phyloP scores from a whole-genome alignment of 78 protist genomes.

The Fonticula alba region DNA sequence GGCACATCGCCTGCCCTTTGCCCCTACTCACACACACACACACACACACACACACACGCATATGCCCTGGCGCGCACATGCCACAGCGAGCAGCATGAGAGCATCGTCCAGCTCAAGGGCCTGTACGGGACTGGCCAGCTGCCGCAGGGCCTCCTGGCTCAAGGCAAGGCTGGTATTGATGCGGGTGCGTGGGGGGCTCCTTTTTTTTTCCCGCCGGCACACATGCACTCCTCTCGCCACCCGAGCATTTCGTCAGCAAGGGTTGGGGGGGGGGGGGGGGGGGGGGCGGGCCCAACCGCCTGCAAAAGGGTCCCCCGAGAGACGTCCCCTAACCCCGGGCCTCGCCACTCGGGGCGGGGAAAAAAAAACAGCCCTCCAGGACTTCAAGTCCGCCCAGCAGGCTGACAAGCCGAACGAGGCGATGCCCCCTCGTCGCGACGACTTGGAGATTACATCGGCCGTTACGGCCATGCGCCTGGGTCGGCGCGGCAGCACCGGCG shows the following conservation, averaged over 20 bases:
- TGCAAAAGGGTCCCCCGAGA: not conserved
- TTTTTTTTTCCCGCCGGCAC: not conserved
- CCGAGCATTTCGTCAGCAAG: not conserved
- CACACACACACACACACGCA: not conserved
- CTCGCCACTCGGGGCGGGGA: not conserved
- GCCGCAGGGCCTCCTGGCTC: conserved; percentile 60
- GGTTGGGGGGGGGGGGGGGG: not conserved
- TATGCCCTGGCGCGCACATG: not conserved
- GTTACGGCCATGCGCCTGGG: too few species aligned
- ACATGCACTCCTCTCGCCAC: not conserved
- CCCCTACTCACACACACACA: too few species aligned
- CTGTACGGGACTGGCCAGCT: conserved; percentile 41
- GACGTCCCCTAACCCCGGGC: not conserved
- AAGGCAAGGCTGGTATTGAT: conserved; percentile 47
- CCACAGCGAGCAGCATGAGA: conserved; percentile 69
- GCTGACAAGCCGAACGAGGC: conserved; percentile 25
- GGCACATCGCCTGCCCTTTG: not conserved
- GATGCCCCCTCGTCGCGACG: conserved; percentile 9
- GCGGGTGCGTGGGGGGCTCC: conserved; percentile 10
- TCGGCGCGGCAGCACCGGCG: too few species aligned
- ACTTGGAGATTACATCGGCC: too few species aligned
- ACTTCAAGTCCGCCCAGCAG: conserved; percentile 34
- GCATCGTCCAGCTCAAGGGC: conserved; percentile 65
- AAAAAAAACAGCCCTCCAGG: conserved; percentile 20
- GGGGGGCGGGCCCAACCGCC: not conserved